Conservation (phyloP, 1,139 yeast genomes). For the Debaryomycetaceae sp. region DNA sequence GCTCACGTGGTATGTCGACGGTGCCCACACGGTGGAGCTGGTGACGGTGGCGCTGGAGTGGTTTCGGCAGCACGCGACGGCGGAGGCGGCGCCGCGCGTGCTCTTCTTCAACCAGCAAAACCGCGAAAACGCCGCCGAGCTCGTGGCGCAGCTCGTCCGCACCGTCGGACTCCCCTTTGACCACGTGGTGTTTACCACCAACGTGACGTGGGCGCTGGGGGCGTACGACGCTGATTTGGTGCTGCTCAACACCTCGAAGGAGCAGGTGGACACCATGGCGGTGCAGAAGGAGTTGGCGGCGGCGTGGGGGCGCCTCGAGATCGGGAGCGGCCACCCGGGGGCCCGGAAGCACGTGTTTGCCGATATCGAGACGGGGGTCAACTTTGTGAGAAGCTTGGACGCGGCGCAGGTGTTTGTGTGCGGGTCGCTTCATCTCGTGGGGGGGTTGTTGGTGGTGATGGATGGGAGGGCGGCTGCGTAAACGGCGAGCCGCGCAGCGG, state of each 20-base stretch:
- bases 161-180: constrained; percentile 47
- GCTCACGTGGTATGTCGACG: constrained; percentile 81
- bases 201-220: constrained; percentile 87
- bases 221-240: constrained; percentile 76
- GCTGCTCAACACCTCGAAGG: constrained; percentile 77
- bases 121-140: constrained; percentile 67
- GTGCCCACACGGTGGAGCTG: constrained; percentile 93
- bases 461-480: constrained; percentile 48
- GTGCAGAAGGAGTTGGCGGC: constrained; percentile 78
- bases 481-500: too few relatives aligned
- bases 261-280: constrained; percentile 66
- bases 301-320: constrained; percentile 61
- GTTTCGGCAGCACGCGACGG: constrained; percentile 48
- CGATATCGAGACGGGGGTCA: constrained; percentile 73
- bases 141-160: constrained; percentile 52
- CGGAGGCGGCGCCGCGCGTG: constrained; percentile 25
- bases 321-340: constrained; percentile 31
- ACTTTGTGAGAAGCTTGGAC: constrained; percentile 44
- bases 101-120: constrained; percentile 91
- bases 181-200: constrained; percentile 82
- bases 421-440: constrained; percentile 91
- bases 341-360: constrained; percentile 53
- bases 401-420: constrained; percentile 68
- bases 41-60: constrained; percentile 75
- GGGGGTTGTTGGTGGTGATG: constrained; percentile 84